phyloP scores from a whole-genome alignment of 345 rosid genomes.

The Gossypium bickii region DNA sequence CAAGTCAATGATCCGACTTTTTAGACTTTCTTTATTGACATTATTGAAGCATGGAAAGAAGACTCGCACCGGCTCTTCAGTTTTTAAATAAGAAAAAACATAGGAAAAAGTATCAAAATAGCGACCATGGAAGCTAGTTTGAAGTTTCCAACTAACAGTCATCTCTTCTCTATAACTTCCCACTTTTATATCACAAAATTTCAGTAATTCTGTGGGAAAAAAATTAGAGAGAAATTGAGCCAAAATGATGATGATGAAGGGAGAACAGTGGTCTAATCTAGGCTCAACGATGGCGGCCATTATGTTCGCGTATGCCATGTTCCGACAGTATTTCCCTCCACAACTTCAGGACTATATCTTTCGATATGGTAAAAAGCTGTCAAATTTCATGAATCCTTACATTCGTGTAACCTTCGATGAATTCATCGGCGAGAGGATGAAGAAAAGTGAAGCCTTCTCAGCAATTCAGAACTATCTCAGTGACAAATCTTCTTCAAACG shows the following conservation, averaged over 20 bases:
- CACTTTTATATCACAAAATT: background rate
- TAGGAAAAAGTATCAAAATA: no score
- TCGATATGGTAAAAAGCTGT: slow-evolving; percentile 24
- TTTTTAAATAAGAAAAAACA: no score
- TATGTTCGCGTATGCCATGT: slow-evolving; percentile 42
- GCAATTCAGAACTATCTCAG: slow-evolving; percentile 37
- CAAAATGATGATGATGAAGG: slow-evolving; percentile 8
- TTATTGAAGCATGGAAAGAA: no score
- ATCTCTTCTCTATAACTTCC: background rate
- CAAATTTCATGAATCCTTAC: slow-evolving; percentile 36
- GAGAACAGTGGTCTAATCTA: slow-evolving; percentile 17
- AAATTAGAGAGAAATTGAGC: background rate
- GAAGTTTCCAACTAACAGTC: background rate
- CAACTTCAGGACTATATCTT: slow-evolving; percentile 30
- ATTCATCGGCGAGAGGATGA: slow-evolving; percentile 35
- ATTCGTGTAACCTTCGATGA: slow-evolving; percentile 43
- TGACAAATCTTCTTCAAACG: slow-evolving; percentile 32
- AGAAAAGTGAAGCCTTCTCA: slow-evolving; percentile 37
- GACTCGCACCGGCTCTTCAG: no score
- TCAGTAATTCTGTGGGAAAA: background rate
- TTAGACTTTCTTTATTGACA: no score
- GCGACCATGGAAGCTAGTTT: no score
- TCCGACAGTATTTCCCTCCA: slow-evolving; percentile 42
- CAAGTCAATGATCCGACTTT: no score
- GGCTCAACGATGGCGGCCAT: slow-evolving; percentile 36